Percentiles rank a stretch among this genome's conserved stretches.
Conservation (phyloP, 1,139 yeast species). For the Protomyces lactucae-debilis region DNA sequence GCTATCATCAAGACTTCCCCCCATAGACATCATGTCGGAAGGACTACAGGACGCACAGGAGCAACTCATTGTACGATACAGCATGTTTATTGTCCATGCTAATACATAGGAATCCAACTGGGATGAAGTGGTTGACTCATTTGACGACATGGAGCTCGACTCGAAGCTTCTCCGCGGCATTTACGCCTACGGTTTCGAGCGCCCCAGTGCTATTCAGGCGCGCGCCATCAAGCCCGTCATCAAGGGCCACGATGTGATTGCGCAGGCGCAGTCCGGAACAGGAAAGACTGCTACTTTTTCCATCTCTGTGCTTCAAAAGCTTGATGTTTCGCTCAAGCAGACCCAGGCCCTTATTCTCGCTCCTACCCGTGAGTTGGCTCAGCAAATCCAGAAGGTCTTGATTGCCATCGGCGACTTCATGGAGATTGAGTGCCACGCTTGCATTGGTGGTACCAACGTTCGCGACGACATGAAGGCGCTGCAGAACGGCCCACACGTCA, state of each 20-base stretch:
- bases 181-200: conserved; percentile 59
- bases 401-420: conserved; percentile 89
- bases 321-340: conserved; percentile 55
- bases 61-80: not conserved
- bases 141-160: conserved; percentile 45
- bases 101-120: conserved; percentile 65
- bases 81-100: not conserved
- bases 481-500: conserved; percentile 89
- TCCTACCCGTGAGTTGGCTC: conserved; percentile 98
- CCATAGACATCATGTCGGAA: not conserved
- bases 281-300: conserved; percentile 99
- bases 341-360: conserved; percentile 70
- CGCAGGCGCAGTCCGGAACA: conserved; percentile 99
- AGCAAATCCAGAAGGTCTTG: conserved; percentile 95
- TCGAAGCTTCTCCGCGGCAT: conserved; percentile 53
- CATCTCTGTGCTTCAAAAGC: conserved; percentile 71
- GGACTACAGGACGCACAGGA: not conserved
- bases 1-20: not conserved
- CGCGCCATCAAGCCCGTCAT: conserved; percentile 96
- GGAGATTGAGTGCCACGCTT: conserved; percentile 92
- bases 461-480: conserved; percentile 88
- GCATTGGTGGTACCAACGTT: conserved; percentile 96
- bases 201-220: conserved; percentile 95
- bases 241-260: conserved; percentile 92
- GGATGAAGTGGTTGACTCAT: conserved; percentile 62